Base-by-base conservation (phyloP, 495 filamentous ascomycete genomes). In the Mytilinidion resinicola region DNA sequence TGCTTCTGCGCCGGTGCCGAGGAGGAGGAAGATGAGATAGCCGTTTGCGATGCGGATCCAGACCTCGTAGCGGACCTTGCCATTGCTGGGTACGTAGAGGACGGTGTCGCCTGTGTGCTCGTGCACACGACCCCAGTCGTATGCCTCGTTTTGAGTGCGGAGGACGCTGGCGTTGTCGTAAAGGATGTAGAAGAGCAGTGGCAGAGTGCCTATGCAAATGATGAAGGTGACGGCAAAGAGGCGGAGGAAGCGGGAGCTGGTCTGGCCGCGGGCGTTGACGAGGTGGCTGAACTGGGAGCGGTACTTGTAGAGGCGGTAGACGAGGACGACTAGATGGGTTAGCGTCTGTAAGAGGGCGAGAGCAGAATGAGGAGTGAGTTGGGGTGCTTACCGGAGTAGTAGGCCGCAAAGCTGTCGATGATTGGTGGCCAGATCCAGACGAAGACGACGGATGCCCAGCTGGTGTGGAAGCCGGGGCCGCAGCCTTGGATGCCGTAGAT, bases 1-100 rank as follows among this genome's bases (percentile, higher is more conserved):
- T 4, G 88, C 88, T 56, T 96, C 92, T 19, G 74, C 75, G 14
- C 88, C 90, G 14, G 86, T 80, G 33, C 93, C 93, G 66, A 95
- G 96, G 76, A 91, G 86, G 38, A 82, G 55, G 62, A 95, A 89
- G 12, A 89, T 76, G 47, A 84, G 60, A 46, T 85, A 76, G 0
- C 80, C 80, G 1, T 81, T 73, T 0, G 74, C 73, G 51, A 89
- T 77, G 9, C 83, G 72, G 37, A 87, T 79, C 84, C 86, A 96
- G 46, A 81, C 79, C 65, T 88, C 82, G 60, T 82, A 80, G 57
- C 80, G 70, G 14, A 85, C 73, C 0, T 73, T 44, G 30, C 81
- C 75, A 55, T 75, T 63, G 9, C 81, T 81, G 0, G 83, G 84
- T 1, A 87, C 70, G 68, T 82, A 86, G 15, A 78, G 55, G 72